phyloP scores from a whole-genome alignment of 768 basidiomycete genomes.

The Calocybe indica region DNA sequence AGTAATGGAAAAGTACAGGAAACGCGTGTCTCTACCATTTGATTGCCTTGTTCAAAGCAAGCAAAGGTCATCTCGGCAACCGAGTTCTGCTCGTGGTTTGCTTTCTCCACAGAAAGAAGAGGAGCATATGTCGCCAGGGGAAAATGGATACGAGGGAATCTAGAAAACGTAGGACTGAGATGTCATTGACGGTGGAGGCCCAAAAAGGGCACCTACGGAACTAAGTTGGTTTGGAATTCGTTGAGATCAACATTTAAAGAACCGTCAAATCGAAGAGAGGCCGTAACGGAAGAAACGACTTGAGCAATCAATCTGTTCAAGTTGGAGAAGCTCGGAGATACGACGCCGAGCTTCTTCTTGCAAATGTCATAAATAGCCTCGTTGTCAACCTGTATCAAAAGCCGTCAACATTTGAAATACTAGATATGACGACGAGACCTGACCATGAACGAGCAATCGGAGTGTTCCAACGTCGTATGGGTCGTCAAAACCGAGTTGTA shows the following conservation, averaged over 20 bases:
- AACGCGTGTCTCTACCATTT: conserved; percentile 56
- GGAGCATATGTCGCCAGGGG: conserved; percentile 95
- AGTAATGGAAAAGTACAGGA: background rate
- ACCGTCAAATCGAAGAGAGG: conserved; percentile 95
- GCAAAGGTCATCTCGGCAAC: conserved; percentile 98
- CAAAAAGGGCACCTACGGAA: conserved; percentile 61
- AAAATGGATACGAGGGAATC: conserved; percentile 98
- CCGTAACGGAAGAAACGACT: conserved; percentile 96
- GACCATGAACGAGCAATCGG: conserved; percentile 99
- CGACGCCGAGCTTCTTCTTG: conserved; percentile 88
- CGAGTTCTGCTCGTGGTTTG: conserved; percentile 93
- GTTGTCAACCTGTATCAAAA: conserved; percentile 74
- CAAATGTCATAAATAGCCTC: conserved; percentile 99
- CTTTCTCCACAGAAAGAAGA: conserved; percentile 92
- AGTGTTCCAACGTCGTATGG: conserved; percentile 98
- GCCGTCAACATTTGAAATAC: conserved; percentile 6
- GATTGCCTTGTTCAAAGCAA: conserved; percentile 95
- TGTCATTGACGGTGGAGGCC: conserved; percentile 6
- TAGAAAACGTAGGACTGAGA: conserved; percentile 19
- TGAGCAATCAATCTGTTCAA: conserved; percentile 96
- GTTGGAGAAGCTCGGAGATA: conserved; percentile 87
- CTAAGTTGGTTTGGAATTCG: conserved; percentile 98
- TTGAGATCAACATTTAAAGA: conserved; percentile 96
- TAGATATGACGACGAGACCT: conserved; percentile 4
- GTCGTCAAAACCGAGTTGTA: conserved; percentile 98